phyloP scores from a whole-genome alignment of 2,329 filamentous ascomycete species.

The Massarina eburnea region DNA sequence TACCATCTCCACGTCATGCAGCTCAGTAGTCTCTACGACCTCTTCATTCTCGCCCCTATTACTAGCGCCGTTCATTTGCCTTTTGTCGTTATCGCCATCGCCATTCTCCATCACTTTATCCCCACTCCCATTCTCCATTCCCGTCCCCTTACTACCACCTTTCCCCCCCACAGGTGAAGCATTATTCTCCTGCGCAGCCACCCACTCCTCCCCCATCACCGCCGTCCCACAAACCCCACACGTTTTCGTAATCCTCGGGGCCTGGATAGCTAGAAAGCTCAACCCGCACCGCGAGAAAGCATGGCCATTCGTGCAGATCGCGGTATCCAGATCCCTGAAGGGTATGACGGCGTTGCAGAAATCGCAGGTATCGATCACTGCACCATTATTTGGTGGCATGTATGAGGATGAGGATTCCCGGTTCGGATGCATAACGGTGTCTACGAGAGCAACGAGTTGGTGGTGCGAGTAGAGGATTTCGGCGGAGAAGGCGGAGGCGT shows the following conservation, averaged over 20 bases:
- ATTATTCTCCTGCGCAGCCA: slow-evolving; percentile 26
- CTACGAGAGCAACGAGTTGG: slow-evolving; percentile 21
- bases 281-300: slow-evolving; percentile 57
- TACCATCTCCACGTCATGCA: not conserved
- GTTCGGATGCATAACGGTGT: slow-evolving; percentile 13
- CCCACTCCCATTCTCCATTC: not conserved
- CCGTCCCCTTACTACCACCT: not conserved
- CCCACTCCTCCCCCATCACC: slow-evolving; percentile 50
- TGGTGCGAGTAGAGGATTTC: slow-evolving; percentile 23
- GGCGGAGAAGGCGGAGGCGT: slow-evolving; percentile 20
- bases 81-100: no score
- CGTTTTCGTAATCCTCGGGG: slow-evolving; percentile 55
- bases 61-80: not conserved
- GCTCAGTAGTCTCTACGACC: not conserved
- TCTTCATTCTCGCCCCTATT: not conserved
- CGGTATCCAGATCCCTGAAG: slow-evolving; percentile 51
- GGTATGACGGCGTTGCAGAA: slow-evolving; percentile 53
- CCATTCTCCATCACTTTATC: no score
- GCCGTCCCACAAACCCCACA: slow-evolving; percentile 56
- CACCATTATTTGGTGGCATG: not conserved
- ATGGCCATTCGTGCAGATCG: slow-evolving; percentile 55
- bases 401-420: not conserved
- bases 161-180: no score
- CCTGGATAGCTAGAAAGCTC: slow-evolving; percentile 58
- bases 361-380: slow-evolving; percentile 50